Base-by-base conservation (phyloP, 352 stramenopile genomes). In the Phytophthora megakarya region DNA sequence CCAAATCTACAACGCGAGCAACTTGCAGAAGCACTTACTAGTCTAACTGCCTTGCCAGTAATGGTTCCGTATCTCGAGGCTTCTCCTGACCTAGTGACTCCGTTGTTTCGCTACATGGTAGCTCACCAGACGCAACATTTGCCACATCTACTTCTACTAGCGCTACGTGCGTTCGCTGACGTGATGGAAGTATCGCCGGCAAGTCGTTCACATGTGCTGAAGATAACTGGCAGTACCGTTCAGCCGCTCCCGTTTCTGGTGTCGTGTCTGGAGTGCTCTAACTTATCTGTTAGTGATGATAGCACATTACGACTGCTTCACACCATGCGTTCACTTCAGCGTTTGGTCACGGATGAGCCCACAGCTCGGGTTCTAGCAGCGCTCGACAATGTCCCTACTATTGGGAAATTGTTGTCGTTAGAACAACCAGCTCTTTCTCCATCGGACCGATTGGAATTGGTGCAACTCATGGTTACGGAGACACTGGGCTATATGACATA, bases 401-500 rank as follows among this genome's bases (percentile, higher is more conserved):
- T 88, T 1, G 53, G 68, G 1, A 67, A 69, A 22, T 50, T 91
- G 0, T 48, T 91, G 15, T 51, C 52, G 19, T 26, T 70, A 28
- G 21, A 30, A 12, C 35, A 59, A 2, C 47, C 60, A 37, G 8
- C 33, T 53, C 51, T 40, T 3, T n/a, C 59, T 70, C 25, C 49
- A 70, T 8, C 65, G 55, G 6, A 72, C 67, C 30, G 65, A 15
- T 38, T 70, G 52, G 49, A 80, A 3, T 80, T 65, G 10, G 52
- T 78, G n/a, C 81, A 91, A 35, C 76, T 84, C 49, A 84, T 89
- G 65, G 81, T 67, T 0, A 78, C 80, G 0, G 72, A 91, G 43
- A 83, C 86, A 61, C 73, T 89, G 30, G 81, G 81, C 1, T 86
- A 89, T 32, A 73, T 89, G 81, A 64, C 80, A 9, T 83, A 73